These are phyloP conservation scores for Biscogniauxia mediterranea DNA, from an alignment of 2,329 filamentous ascomycete species.

Conservation along the genomic window DNA sequence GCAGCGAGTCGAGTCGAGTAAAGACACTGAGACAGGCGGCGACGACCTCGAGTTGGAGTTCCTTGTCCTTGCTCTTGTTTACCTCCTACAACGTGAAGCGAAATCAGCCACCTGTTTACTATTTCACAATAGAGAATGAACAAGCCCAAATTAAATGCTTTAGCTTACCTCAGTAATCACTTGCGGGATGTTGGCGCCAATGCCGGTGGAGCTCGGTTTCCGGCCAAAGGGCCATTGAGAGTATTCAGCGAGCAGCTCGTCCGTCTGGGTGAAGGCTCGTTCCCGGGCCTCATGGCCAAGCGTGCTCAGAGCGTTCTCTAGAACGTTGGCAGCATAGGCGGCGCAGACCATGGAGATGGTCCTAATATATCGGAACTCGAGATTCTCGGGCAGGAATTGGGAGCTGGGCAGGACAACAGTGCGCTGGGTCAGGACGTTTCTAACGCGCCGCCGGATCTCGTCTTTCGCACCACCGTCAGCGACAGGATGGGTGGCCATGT, in stretches of 20 bases:
- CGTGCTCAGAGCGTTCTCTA: conserved; percentile 94
- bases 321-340: conserved; percentile 94
- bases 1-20: conserved; percentile 91
- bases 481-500: conserved; percentile 98
- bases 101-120: conserved; percentile 7
- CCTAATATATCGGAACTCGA: conserved; percentile 89
- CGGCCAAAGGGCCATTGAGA: conserved; percentile 96
- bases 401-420: conserved; percentile 86
- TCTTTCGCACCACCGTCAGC: conserved; percentile 96
- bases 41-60: conserved; percentile 94
- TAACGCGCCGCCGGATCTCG: conserved; percentile 89
- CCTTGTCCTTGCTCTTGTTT: conserved; percentile 83
- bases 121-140: not conserved
- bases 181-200: conserved; percentile 89
- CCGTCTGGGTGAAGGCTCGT: conserved; percentile 92
- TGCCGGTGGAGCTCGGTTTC: conserved; percentile 74
- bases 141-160: not conserved
- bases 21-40: conserved; percentile 97
- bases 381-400: conserved; percentile 88
- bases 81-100: conserved; percentile 58
- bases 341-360: conserved; percentile 97
- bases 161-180: conserved; percentile 68
- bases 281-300: conserved; percentile 93
- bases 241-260: conserved; percentile 93
- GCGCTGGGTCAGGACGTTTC: conserved; percentile 87